Evolutionary conservation across 495 filamentous ascomycete genomes (phyloP).

Genomic region (Penicillium flavigenum): DNA sequence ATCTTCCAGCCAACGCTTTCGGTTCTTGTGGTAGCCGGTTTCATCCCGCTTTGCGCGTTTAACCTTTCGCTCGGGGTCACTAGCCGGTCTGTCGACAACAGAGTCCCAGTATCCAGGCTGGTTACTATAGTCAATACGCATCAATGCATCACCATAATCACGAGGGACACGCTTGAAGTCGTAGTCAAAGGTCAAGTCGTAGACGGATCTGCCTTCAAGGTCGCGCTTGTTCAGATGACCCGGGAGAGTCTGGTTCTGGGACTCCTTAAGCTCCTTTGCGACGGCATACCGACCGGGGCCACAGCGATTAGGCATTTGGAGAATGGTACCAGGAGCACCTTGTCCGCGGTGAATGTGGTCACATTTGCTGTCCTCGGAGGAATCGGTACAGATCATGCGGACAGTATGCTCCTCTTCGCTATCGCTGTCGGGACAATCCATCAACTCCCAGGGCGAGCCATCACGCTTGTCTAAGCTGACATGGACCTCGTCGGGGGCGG

Average conservation of each 20-base stretch:
- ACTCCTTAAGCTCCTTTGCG: conserved; percentile 23
- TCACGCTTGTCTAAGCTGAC: conserved; percentile 1
- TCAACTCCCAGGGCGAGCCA: conserved; percentile 2
- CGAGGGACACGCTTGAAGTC: conserved; percentile 33
- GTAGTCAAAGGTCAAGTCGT: conserved; percentile 37
- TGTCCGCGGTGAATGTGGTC: conserved; percentile 29
- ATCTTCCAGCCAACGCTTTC: conserved; percentile 34
- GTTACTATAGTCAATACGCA: conserved; percentile 41
- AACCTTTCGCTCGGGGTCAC: conserved; percentile 7
- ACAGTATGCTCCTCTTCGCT: conserved; percentile 23
- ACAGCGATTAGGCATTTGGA: conserved; percentile 38
- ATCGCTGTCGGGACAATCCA: conserved; percentile 24
- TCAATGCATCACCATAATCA: conserved; percentile 29
- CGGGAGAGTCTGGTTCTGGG: conserved; percentile 21
- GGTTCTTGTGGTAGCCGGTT: conserved; percentile 19
- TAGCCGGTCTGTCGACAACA: conserved; percentile 25
- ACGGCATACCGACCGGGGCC: conserved; percentile 42
- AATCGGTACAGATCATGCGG: conserved; percentile 23
- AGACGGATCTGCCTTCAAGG: conserved; percentile 13
- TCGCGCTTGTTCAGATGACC: conserved; percentile 14
- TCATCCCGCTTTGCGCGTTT: conserved; percentile 19
- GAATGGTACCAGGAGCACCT: conserved; percentile 31
- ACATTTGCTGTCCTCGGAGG: conserved; percentile 28
- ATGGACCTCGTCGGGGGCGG: conserved; percentile 24
- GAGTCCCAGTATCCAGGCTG: conserved; percentile 36